Conservation (phyloP, 1,284 basidiomycete species). For the Cerrena zonata region DNA sequence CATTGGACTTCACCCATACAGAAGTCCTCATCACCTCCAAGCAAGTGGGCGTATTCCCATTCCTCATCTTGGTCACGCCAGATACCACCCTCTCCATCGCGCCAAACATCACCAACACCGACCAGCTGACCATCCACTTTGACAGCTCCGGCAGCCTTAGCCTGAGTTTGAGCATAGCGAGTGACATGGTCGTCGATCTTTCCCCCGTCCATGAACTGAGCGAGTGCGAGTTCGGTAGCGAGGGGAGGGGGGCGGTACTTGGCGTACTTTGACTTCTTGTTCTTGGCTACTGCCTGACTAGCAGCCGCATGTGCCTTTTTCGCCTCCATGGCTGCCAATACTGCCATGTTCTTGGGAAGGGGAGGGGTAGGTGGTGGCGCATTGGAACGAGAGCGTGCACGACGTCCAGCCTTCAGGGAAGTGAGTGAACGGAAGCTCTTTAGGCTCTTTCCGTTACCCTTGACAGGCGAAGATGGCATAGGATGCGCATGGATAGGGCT, state of each 20-base stretch:
- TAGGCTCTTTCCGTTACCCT: slow-evolving; percentile 16
- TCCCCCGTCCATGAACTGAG: slow-evolving; percentile 64
- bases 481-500: slow-evolving; percentile 9
- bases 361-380: slow-evolving; percentile 17
- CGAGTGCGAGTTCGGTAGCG: slow-evolving; percentile 55
- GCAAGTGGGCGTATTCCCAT: slow-evolving; percentile 58
- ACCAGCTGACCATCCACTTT: slow-evolving; percentile 25
- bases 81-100: slow-evolving; percentile 55
- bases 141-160: slow-evolving; percentile 33
- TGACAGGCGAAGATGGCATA: slow-evolving; percentile 13
- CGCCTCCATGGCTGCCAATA: slow-evolving; percentile 11
- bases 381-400: slow-evolving; percentile 19
- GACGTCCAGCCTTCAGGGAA: slow-evolving; percentile 18
- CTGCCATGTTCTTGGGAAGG: slow-evolving; percentile 4
- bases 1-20: slow-evolving; percentile 22
- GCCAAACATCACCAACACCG: slow-evolving; percentile 46
- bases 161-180: slow-evolving; percentile 48
- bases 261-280: slow-evolving; percentile 43
- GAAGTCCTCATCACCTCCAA: slow-evolving; percentile 30
- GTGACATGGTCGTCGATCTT: slow-evolving; percentile 48
- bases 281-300: slow-evolving; percentile 12
- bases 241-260: slow-evolving; percentile 45
- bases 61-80: slow-evolving; percentile 70
- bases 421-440: slow-evolving; percentile 27
- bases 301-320: slow-evolving; percentile 11